Base-by-base conservation (phyloP, 352 stramenopile genomes). In the Bremia lactucae region DNA sequence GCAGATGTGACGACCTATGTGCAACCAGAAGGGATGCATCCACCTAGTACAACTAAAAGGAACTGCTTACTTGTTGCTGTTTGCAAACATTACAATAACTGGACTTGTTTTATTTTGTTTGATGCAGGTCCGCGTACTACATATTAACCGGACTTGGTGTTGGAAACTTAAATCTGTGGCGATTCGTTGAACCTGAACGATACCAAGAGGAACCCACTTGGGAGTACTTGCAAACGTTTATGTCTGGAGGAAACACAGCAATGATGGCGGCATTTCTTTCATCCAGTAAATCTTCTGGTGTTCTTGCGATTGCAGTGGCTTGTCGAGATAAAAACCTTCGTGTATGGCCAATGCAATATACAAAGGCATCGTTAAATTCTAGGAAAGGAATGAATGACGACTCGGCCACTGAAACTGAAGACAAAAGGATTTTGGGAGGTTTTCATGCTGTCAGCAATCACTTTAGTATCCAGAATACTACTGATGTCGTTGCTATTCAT, bases 61-160 rank as follows among this genome's bases (percentile, higher is more conserved):
- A n/a, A n/a, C n/a, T n/a, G n/a, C n/a, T n/a, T n/a, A n/a, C n/a
- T n/a, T n/a, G n/a, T n/a, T n/a, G n/a, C n/a, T n/a, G n/a, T n/a
- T n/a, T n/a, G n/a, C n/a, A n/a, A n/a, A n/a, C n/a, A n/a, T n/a
- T n/a, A n/a, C n/a, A n/a, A n/a, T n/a, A n/a, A n/a, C n/a, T n/a
- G n/a, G 20, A 31, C 36, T 40, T 22, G 7, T 33, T 33, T 41
- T 28, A 16, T 31, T 31, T 29, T 14, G 21, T 9, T 16, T 29
- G 41, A 22, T 15, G 16, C 15, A 75, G 62, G 14, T 64, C 64
- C 49, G 65, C 71, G 13, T 92, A 92, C 53, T 92, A 83, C 34
- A 35, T 92, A 7, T 23, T 89, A 15, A 76, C 61, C 34, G 79
- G 79, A 6, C 65, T 92, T 6, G 79, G 79, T 28, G 62, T 92